phyloP scores from a whole-genome alignment of 768 basidiomycete species.

The Tulasnella sp. region DNA sequence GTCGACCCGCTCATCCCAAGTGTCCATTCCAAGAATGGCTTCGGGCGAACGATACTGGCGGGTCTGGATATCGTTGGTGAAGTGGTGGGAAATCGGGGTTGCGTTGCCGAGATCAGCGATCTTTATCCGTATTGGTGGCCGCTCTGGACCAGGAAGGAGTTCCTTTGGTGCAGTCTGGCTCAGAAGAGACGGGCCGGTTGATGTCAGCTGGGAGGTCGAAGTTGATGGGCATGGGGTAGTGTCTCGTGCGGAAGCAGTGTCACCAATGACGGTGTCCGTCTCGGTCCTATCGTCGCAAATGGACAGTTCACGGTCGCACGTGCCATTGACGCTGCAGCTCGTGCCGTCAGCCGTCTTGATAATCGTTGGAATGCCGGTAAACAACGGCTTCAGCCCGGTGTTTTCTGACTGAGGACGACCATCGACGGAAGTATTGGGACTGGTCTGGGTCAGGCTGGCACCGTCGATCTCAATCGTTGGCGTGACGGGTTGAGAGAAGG shows the following conservation, averaged over 20 bases:
- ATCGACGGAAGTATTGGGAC: constrained; percentile 35
- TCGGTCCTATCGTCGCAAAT: constrained; percentile 16
- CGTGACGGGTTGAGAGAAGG: constrained; percentile 72
- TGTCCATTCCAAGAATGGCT: constrained; percentile 79
- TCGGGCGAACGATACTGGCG: constrained; percentile 94
- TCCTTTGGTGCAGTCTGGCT: constrained; percentile 54
- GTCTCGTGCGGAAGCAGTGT: constrained; percentile 36
- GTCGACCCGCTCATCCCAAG: constrained; percentile 83
- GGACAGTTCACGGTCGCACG: constrained; percentile 9
- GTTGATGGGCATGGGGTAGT: constrained; percentile 32
- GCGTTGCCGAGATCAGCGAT: constrained; percentile 95
- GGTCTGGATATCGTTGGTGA: constrained; percentile 95
- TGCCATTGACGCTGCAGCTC: not conserved
- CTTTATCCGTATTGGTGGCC: constrained; percentile 69
- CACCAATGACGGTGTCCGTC: constrained; percentile 34
- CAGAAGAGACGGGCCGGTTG: constrained; percentile 50
- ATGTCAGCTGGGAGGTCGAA: constrained; percentile 30
- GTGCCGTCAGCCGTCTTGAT: constrained; percentile 13
- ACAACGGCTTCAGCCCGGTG: not conserved
- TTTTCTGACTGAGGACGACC: constrained; percentile 30
- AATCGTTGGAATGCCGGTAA: constrained; percentile 2
- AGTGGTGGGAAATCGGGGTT: constrained; percentile 84
- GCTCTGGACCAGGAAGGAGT: constrained; percentile 22
- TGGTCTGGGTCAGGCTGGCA: constrained; percentile 32
- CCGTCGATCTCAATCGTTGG: constrained; percentile 41